Evolutionary conservation across 2,329 filamentous ascomycete species (phyloP), one percentile per base, ranked within the genome.

Genomic region (Thielaviopsis punctulata): DNA sequence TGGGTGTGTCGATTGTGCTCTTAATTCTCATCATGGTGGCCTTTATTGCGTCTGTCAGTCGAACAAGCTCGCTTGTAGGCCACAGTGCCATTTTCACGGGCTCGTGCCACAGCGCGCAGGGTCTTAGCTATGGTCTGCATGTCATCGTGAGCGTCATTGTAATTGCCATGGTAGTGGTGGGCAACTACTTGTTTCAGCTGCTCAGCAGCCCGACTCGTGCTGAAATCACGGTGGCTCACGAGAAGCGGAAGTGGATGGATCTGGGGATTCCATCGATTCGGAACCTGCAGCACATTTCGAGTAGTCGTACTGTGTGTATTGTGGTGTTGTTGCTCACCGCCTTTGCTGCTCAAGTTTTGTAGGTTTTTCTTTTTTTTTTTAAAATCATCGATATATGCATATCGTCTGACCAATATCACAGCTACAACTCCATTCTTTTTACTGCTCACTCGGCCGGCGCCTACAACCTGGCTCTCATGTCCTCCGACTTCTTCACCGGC

Each of bases 171-270:
- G 60, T 77, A 12, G 68, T 68, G 1, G 70, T 68, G 2, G 73
- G 68, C 10, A 75, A 75, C 62, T 77, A 76, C 58, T 64, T 67
- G 39, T 72, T 74, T 53, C 74, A 77, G 60, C 65, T 75, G n/a
- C 67, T 77, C 12, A 68, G 65, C 57, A 76, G 73, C 56, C 75
- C 74, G 5, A 76, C 72, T 7, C 66, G 73, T 41, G 60, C 60
- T 10, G 73, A 77, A 57, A 59, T 77, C 8, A 63, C 67, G 24
- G 60, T 57, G 12, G 73, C 73, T 4, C 75, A 77, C 56, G 62
- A 61, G 10, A 63, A 61, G 30, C 65, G 63, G 57, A 62, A 59
- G 45, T 76, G 73, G 73, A 60, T 77, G 49, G 72, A 77, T 55
- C 71, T 77, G 24, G 74, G 74, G 6, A 65, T 76, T 18, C 70